These are phyloP conservation scores for Dendrocalamus latiflorus DNA, from an alignment of 202 grass and related monocot genomes.

Conservation along the genomic window DNA sequence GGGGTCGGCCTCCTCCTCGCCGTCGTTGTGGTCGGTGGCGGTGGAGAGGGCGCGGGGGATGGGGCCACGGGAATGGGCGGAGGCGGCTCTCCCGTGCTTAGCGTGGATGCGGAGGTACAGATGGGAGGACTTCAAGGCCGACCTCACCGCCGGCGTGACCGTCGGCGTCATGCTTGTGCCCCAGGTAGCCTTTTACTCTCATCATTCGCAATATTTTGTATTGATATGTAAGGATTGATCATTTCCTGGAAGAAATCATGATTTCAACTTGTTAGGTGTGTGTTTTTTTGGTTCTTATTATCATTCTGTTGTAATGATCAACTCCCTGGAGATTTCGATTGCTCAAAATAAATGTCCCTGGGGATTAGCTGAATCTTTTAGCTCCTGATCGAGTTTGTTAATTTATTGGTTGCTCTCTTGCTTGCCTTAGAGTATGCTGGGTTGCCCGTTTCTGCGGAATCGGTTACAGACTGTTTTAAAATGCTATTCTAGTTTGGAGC, in stretches of 20 bases:
- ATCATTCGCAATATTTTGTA: not conserved
- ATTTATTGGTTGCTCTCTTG: not conserved
- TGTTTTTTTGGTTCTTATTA: too few species aligned
- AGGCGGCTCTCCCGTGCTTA: constrained; percentile 51
- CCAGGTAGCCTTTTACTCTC: constrained; percentile 42
- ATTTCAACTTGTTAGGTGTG: not conserved
- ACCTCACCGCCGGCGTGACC: constrained; percentile 76
- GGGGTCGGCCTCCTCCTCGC: not conserved
- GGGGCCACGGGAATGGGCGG: constrained; percentile 55
- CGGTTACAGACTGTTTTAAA: not conserved
- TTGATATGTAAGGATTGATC: not conserved
- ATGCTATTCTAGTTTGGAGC: not conserved
- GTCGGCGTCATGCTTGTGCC: constrained; percentile 98
- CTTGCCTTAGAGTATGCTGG: not conserved
- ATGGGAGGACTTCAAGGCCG: constrained; percentile 66
- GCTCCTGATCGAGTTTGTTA: not conserved
- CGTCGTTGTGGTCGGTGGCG: constrained; percentile 18
- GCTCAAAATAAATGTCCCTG: not conserved
- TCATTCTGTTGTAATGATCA: not conserved
- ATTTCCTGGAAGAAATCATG: not conserved
- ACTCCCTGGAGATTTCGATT: not conserved
- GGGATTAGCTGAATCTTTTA: not conserved
- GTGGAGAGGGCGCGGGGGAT: constrained; percentile 41
- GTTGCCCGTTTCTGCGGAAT: not conserved
- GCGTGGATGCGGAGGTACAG: constrained; percentile 68